phyloP scores from a whole-genome alignment of 805 yeast species.

The Pichia sporocuriosa region DNA sequence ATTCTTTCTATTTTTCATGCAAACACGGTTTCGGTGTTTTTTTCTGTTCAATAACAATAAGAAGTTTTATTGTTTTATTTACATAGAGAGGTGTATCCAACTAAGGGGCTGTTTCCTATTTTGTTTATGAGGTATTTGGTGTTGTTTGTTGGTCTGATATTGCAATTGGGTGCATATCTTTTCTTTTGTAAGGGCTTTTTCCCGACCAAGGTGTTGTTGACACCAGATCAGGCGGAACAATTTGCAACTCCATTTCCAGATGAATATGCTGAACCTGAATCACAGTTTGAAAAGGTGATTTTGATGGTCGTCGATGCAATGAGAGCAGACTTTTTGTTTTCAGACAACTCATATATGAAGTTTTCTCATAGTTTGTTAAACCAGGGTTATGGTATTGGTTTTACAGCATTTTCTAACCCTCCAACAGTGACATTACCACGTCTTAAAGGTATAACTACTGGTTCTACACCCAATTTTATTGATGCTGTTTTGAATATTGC shows the following conservation, averaged over 20 bases:
- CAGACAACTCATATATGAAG: slow-evolving; percentile 55
- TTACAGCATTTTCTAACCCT: slow-evolving; percentile 87
- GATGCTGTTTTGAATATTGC: slow-evolving; percentile 94
- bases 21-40: no score
- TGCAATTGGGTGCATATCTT: slow-evolving; percentile 48
- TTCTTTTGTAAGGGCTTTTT: slow-evolving; percentile 80
- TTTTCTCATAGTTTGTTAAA: slow-evolving; percentile 61
- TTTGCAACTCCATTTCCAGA: slow-evolving; percentile 28
- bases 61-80: neutral
- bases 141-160: slow-evolving; percentile 13
- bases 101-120: neutral
- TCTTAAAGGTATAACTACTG: slow-evolving; percentile 87
- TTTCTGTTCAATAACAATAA: no score
- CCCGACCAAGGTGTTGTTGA: slow-evolving; percentile 76
- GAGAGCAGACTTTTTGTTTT: slow-evolving; percentile 79
- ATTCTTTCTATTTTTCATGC: no score
- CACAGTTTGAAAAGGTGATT: slow-evolving; percentile 60
- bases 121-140: slow-evolving; percentile 8
- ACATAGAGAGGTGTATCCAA: neutral
- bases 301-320: slow-evolving; percentile 90
- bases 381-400: slow-evolving; percentile 71
- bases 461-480: slow-evolving; percentile 87
- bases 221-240: slow-evolving; percentile 45
- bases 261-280: slow-evolving; percentile 25
- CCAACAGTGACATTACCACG: slow-evolving; percentile 97